Evolutionary conservation across 768 basidiomycete genomes (phyloP).

Genomic region (Calocera viscosa): DNA sequence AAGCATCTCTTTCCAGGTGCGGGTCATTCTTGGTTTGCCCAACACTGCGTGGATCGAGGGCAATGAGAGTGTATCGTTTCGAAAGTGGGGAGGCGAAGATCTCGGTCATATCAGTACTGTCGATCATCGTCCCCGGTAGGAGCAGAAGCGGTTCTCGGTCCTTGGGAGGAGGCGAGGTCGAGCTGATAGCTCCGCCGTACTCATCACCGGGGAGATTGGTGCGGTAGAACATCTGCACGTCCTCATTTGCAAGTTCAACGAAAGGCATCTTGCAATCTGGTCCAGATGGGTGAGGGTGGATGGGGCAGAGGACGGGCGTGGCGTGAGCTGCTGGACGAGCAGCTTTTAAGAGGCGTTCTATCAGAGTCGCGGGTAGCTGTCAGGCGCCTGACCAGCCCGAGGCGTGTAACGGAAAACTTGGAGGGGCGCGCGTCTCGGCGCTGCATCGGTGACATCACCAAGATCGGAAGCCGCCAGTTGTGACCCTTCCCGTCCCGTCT

Average conservation of each 20-base stretch:
- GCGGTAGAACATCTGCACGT: slow-evolving; percentile 9
- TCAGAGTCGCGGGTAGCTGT: not conserved
- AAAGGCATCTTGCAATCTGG: not conserved
- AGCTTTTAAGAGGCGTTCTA: no score
- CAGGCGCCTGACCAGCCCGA: not conserved
- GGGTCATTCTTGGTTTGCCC: slow-evolving; percentile 9
- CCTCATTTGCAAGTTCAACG: slow-evolving; percentile 3
- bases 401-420: not conserved
- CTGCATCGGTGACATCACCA: not conserved
- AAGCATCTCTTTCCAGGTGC: not conserved
- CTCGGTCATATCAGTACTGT: not conserved
- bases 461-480: not conserved
- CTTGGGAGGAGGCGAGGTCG: not conserved
- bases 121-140: not conserved
- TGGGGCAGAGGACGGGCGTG: not conserved
- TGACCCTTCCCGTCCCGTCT: not conserved
- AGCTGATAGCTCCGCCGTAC: not conserved
- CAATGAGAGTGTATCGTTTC: slow-evolving; percentile 15
- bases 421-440: not conserved
- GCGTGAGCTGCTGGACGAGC: no score
- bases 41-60: slow-evolving; percentile 17
- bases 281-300: not conserved
- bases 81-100: not conserved
- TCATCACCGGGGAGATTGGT: slow-evolving; percentile 5
- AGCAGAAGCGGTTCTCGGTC: not conserved